A percentile compares a stretch with the other conserved stretches of the same genome.
Conservation (phyloP, 306 rosid species). For the Cajanus cajan region DNA sequence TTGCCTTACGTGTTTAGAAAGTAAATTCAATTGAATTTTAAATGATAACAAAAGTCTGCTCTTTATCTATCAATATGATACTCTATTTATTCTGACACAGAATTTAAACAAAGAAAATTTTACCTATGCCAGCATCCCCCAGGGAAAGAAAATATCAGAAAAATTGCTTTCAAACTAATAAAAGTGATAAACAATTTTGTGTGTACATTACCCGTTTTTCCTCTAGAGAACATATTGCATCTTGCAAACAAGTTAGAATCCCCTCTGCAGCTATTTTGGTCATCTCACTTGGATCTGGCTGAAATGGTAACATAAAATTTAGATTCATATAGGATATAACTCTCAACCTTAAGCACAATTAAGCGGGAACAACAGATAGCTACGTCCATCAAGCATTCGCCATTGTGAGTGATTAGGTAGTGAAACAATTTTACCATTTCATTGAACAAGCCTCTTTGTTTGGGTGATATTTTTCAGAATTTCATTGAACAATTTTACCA, state of each 20-base stretch:
- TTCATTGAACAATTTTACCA: neutral
- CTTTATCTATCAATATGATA: neutral
- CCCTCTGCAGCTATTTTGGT: slow-evolving; percentile 87
- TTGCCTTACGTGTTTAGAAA: neutral
- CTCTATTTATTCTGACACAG: neutral
- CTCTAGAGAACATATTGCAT: slow-evolving; percentile 69
- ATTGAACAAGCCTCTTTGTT: neutral
- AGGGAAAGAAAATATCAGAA: neutral
- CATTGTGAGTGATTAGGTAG: neutral
- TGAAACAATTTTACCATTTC: too few relatives aligned
- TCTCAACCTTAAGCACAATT: slow-evolving; percentile 11
- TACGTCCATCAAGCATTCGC: slow-evolving; percentile 17
- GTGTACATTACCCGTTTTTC: slow-evolving; percentile 64
- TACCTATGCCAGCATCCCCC: neutral
- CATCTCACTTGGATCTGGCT: slow-evolving; percentile 84
- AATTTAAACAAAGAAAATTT: slow-evolving; percentile 7
- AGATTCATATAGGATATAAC: slow-evolving; percentile 16
- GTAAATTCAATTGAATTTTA: slow-evolving; percentile 12
- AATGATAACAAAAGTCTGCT: slow-evolving; percentile 10
- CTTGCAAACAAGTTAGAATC: slow-evolving; percentile 87
- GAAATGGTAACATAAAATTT: slow-evolving; percentile 38
- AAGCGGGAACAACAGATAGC: slow-evolving; percentile 26
- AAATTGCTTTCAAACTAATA: neutral
- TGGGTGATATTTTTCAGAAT: neutral
- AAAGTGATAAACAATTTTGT: slow-evolving; percentile 15